These are phyloP conservation scores for Halophytophthora polymorphica DNA, from an alignment of 352 stramenopile genomes.

Conservation along the genomic window DNA sequence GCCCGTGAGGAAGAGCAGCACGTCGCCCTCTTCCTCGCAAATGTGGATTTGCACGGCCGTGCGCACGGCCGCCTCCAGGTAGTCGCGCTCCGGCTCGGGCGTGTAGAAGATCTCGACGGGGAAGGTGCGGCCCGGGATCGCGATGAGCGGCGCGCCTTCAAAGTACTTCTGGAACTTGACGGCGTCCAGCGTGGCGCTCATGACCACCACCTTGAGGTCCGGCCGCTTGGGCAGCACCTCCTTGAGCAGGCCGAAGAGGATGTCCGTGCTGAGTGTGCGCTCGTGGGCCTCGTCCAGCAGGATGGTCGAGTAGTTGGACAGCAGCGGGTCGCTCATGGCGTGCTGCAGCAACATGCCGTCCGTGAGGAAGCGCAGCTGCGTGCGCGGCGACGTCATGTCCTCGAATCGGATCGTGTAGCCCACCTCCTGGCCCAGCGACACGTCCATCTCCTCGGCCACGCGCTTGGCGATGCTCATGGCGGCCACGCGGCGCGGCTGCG, in stretches of 20 bases:
- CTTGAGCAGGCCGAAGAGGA: slow-evolving; percentile 98
- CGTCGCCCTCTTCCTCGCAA: slow-evolving; percentile 96
- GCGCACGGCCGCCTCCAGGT: slow-evolving; percentile 92
- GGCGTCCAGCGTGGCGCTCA: slow-evolving; percentile 98
- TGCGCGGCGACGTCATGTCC: slow-evolving; percentile 89
- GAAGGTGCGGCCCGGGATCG: slow-evolving; percentile 96
- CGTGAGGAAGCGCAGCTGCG: slow-evolving; percentile 80
- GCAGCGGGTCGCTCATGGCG: slow-evolving; percentile 94
- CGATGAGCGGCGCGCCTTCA: slow-evolving; percentile 89
- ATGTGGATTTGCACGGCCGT: slow-evolving; percentile 96
- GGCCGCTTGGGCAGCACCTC: slow-evolving; percentile 92
- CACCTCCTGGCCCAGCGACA: slow-evolving; percentile 95
- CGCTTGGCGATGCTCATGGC: slow-evolving; percentile 97
- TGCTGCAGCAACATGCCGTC: slow-evolving; percentile 97
- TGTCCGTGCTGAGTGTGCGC: slow-evolving; percentile 95
- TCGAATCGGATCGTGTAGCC: slow-evolving; percentile 99
- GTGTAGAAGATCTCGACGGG: slow-evolving; percentile 99
- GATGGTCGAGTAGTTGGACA: slow-evolving; percentile 96
- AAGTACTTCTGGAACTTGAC: slow-evolving; percentile 97
- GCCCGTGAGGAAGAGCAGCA: slow-evolving; percentile 99
- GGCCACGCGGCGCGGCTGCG: slow-evolving; percentile 97
- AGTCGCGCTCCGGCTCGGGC: slow-evolving; percentile 96
- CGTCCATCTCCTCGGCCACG: slow-evolving; percentile 99
- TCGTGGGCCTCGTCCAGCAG: slow-evolving; percentile 98
- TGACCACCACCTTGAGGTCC: slow-evolving; percentile 98